Evolutionary conservation across 768 basidiomycete genomes (phyloP).

Genomic region (Phylloporus sp.): DNA sequence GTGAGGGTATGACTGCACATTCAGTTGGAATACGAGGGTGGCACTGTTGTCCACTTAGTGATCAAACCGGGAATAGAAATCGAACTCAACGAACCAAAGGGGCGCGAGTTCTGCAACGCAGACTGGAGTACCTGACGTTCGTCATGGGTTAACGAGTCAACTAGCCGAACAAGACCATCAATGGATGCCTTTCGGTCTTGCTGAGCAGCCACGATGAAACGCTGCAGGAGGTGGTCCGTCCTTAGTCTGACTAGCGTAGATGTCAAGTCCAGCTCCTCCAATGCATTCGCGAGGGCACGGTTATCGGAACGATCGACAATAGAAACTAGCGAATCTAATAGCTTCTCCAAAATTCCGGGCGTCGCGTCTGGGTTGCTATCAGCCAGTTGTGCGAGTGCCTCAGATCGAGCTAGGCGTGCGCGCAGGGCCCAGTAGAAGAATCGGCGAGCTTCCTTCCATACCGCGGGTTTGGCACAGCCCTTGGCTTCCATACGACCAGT

Average conservation of each 20-base stretch:
- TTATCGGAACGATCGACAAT: constrained; percentile 51
- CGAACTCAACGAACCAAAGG: constrained; percentile 48
- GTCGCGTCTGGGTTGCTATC: constrained; percentile 71
- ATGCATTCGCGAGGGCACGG: constrained; percentile 54
- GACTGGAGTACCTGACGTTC: constrained; percentile 60
- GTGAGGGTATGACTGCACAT: background rate
- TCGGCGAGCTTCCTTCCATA: constrained; percentile 87
- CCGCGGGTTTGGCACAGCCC: constrained; percentile 81
- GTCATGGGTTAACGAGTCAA: constrained; percentile 70
- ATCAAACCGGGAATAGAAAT: background rate
- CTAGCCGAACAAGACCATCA: constrained; percentile 67
- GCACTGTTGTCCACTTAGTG: constrained; percentile 27
- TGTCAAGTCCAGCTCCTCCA: constrained; percentile 70
- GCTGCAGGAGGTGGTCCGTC: constrained; percentile 63
- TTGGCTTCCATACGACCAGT: constrained; percentile 97
- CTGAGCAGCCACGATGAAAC: constrained; percentile 63
- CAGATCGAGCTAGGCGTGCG: constrained; percentile 69
- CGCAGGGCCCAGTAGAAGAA: constrained; percentile 94
- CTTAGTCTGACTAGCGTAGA: constrained; percentile 61
- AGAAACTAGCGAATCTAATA: constrained; percentile 61
- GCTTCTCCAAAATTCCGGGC: constrained; percentile 58
- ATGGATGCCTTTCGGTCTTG: constrained; percentile 76
- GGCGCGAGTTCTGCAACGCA: constrained; percentile 58
- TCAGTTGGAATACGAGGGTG: constrained; percentile 39
- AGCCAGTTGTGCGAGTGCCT: constrained; percentile 57